These are phyloP conservation scores for Myxozyma mucilagina DNA, from an alignment of 805 yeast species.

Conservation along the genomic window DNA sequence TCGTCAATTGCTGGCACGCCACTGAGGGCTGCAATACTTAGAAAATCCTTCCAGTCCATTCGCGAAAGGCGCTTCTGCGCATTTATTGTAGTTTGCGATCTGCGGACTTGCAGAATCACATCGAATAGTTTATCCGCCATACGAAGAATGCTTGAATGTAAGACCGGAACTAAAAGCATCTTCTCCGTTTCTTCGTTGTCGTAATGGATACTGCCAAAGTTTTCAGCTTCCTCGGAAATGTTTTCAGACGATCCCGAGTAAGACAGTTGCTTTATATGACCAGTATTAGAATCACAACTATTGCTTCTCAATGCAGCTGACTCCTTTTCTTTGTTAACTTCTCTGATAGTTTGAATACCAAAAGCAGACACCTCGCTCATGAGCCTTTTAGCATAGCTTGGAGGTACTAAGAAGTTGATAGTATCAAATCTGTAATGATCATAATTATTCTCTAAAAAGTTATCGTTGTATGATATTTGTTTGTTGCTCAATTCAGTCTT, in stretches of 20 bases:
- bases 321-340: neutral
- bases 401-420: conserved; percentile 1
- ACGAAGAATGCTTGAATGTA: conserved; percentile 8
- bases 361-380: conserved; percentile 18
- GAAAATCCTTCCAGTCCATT: conserved; percentile 18
- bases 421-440: conserved; percentile 11
- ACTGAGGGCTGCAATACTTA: conserved; percentile 8
- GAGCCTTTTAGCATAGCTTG: neutral
- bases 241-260: too few relatives aligned
- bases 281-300: too few relatives aligned
- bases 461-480: neutral
- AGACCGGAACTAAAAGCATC: conserved; percentile 13
- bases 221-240: neutral
- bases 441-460: conserved; percentile 2
- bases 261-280: too few relatives aligned
- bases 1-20: conserved; percentile 16
- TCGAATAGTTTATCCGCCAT: conserved; percentile 12
- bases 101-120: conserved; percentile 6
- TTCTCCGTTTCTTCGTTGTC: conserved; percentile 11
- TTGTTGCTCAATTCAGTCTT: neutral
- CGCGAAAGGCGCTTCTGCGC: neutral
- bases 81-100: neutral
- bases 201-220: neutral
- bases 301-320: neutral
- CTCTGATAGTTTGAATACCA: conserved; percentile 9